A percentile compares a stretch with the other conserved stretches of the same genome.
Evolutionary conservation across 164 flowering plant species (phyloP).

Genomic region (Annona cherimola): DNA sequence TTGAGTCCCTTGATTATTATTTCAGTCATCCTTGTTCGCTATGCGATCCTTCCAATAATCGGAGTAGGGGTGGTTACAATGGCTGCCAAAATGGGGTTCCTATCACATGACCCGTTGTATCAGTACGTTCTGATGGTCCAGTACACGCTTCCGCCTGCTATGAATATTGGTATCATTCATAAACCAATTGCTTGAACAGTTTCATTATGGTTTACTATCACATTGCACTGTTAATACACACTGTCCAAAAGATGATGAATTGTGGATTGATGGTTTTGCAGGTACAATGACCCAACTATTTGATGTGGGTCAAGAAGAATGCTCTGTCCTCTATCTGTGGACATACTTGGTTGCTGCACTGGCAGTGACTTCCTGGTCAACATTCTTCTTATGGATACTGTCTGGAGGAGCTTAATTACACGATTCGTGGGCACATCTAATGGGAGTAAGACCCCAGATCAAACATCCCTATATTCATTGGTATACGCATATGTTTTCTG

Average conservation of each 20-base stretch:
- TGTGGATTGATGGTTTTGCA: constrained; percentile 19
- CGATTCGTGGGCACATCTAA: not conserved
- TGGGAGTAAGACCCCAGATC: not conserved
- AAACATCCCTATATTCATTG: not conserved
- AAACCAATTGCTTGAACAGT: not conserved
- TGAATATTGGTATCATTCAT: constrained; percentile 57
- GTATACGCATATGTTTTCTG: not conserved
- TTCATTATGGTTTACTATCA: not conserved
- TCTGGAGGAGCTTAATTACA: constrained; percentile 10
- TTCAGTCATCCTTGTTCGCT: constrained; percentile 52
- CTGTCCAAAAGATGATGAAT: not conserved
- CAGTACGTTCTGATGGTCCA: constrained; percentile 73
- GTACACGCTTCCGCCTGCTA: constrained; percentile 83
- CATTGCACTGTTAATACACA: not conserved
- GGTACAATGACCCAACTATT: constrained; percentile 86
- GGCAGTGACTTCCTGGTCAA: constrained; percentile 77
- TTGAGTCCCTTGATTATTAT: constrained; percentile 31
- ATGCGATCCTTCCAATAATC: constrained; percentile 47
- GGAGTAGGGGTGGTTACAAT: constrained; percentile 57
- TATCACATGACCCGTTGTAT: constrained; percentile 63
- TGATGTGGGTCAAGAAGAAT: constrained; percentile 82
- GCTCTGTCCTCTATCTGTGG: constrained; percentile 82
- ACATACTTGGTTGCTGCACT: constrained; percentile 73
- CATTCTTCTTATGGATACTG: constrained; percentile 65
- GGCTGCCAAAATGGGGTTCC: constrained; percentile 51